Evolutionary conservation across 2,329 filamentous ascomycete species (phyloP), one percentile per base, ranked within the genome.

Genomic region (Zymoseptoria pseudotritici): DNA sequence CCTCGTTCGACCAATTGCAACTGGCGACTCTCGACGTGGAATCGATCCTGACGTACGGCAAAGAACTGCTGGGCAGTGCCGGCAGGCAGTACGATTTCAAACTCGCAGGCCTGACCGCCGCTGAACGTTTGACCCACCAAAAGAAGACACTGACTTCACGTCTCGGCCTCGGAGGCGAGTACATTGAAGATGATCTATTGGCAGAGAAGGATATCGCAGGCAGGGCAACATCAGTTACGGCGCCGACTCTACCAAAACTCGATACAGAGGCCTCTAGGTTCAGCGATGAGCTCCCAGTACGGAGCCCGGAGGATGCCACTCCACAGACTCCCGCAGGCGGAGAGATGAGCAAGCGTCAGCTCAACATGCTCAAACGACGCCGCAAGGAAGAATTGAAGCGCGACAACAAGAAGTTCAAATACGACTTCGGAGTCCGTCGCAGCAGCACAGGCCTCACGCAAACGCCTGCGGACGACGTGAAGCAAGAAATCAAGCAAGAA

Each of bases 311-410:
- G 8, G 70, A 72, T 10, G 53, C 59, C 49, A 59, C 67, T 7
- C 65, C 66, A 22, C 68, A 66, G 49, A 70, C 69, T 4, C 68
- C 69, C 22, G 68, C 65, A n/a, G 69, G 63, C 31, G 71, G 66
- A 50, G 81, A 83, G 2, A 80, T 99, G 56, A 97, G 94, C 77
- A 93, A 94, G 62, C 86, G 94, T 50, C 94, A 99, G 70, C 83
- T 97, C 20, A 99, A 99, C 70, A 90, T 94, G 56, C 78, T 99
- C 9, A 97, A 97, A 75, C 85, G 94, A 51, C 97, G 97, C 73
- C 86, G 91, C 51, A 99, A 97, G 76, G 86, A 88, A 68, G 90
- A 95, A 67, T 87, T 91, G 3, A 91, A 94, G 73, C 88, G 91
- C 69, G 90, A 93, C 56, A 90, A 92, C 59, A 93, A 89, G 65